Conservation (phyloP, 257 asterid genomes). For the Gynochthodes officinalis region DNA sequence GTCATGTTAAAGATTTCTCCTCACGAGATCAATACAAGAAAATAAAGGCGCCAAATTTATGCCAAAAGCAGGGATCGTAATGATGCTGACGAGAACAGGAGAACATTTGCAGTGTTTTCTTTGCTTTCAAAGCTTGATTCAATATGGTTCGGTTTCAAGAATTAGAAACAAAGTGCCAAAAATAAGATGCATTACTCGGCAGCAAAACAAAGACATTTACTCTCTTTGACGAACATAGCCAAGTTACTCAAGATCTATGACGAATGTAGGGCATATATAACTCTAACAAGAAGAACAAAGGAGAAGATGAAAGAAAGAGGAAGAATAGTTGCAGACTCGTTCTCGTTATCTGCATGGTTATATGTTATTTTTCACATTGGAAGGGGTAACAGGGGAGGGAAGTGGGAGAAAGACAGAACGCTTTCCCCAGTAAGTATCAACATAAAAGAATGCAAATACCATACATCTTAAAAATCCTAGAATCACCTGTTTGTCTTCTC, state of each 20-base stretch:
- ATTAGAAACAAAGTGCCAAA: neutral
- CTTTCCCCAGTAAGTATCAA: neutral
- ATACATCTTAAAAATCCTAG: neutral
- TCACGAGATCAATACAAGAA: neutral
- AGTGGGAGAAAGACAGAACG: neutral
- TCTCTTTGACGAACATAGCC: neutral
- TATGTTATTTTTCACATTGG: neutral
- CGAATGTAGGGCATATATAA: neutral
- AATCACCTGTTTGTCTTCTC: conserved; percentile 23
- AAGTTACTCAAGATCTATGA: neutral
- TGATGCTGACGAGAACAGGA: neutral
- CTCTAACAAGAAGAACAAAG: neutral
- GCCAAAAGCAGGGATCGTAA: neutral
- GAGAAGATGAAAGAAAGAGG: neutral
- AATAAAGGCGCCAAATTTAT: neutral
- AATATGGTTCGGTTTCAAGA: neutral
- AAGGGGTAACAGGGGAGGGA: too few relatives aligned
- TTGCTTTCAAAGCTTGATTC: neutral
- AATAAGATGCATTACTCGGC: conserved; percentile 1
- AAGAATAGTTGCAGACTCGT: neutral
- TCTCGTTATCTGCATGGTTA: neutral
- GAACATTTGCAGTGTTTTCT: neutral
- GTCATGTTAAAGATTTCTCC: neutral
- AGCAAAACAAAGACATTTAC: neutral
- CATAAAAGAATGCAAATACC: neutral